Evolutionary conservation across 2,329 filamentous ascomycete genomes (phyloP).

Genomic region (Neophaeococcomyces aloes): DNA sequence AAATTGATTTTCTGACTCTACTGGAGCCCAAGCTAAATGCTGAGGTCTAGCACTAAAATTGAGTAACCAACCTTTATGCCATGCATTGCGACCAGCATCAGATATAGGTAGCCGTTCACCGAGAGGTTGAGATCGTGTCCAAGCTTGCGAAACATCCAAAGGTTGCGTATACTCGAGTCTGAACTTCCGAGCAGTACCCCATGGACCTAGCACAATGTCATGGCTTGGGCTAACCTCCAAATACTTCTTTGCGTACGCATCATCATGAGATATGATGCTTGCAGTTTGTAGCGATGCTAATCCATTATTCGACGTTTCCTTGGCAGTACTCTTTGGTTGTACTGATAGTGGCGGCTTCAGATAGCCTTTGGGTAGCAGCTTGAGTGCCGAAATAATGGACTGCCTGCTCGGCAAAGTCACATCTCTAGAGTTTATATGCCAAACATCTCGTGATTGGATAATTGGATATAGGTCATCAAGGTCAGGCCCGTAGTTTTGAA

Average conservation of each 20-base stretch:
- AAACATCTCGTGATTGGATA: constrained; percentile 40
- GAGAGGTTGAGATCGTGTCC: constrained; percentile 16
- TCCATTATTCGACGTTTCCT: neutral
- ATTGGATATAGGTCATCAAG: constrained; percentile 40
- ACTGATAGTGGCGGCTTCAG: neutral
- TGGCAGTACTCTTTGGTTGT: neutral
- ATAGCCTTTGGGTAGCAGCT: constrained; percentile 4
- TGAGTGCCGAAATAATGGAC: constrained; percentile 23
- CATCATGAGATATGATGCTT: neutral
- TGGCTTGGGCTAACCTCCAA: constrained; percentile 23
- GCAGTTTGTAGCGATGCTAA: constrained; percentile 3
- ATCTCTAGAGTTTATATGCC: constrained; percentile 34
- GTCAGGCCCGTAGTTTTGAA: constrained; percentile 37
- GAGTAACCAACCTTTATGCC: constrained; percentile 43
- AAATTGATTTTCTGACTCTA: constrained; percentile 42
- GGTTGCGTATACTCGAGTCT: constrained; percentile 26
- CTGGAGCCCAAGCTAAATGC: constrained; percentile 39
- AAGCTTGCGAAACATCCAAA: constrained; percentile 39
- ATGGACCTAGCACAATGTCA: constrained; percentile 43
- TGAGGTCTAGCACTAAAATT: constrained; percentile 46
- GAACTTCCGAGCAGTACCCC: constrained; percentile 34
- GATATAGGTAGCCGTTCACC: neutral
- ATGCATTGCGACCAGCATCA: constrained; percentile 6
- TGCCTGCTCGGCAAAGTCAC: constrained; percentile 41
- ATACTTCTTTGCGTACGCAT: constrained; percentile 9